These are phyloP conservation scores for Dichotomocladium elegans DNA, from an alignment of 371 early-diverging fungal genomes.

Conservation along the genomic window DNA sequence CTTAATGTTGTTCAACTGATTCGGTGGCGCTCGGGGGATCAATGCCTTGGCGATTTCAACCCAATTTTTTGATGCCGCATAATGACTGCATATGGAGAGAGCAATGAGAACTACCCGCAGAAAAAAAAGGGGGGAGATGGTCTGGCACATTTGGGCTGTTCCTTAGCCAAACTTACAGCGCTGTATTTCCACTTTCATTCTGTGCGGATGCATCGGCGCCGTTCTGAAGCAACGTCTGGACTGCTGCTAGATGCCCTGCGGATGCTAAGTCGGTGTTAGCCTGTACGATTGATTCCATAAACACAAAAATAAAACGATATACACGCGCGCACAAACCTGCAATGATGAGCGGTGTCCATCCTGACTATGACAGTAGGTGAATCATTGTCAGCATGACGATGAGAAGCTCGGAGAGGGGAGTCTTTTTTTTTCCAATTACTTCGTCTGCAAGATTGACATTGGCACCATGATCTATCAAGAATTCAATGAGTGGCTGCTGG, in stretches of 20 bases:
- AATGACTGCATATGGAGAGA: conserved; percentile 30
- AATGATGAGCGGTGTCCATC: conserved; percentile 62
- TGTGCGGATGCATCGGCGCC: conserved; percentile 42
- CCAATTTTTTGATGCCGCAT: conserved; percentile 55
- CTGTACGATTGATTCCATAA: background rate
- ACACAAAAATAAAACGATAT: background rate
- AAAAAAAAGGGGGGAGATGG: background rate
- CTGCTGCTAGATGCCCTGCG: conserved; percentile 47
- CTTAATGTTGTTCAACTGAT: conserved; percentile 39
- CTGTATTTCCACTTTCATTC: conserved; percentile 53
- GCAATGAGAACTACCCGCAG: background rate
- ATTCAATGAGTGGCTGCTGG: conserved; percentile 58
- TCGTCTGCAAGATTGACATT: conserved; percentile 53
- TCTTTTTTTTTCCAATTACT: conserved; percentile 31
- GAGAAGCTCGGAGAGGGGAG: background rate
- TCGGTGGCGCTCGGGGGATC: conserved; percentile 41
- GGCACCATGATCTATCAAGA: conserved; percentile 58
- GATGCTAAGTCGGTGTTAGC: conserved; percentile 31
- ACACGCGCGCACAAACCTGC: conserved; percentile 34
- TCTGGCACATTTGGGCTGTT: no score
- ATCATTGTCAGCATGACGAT: background rate
- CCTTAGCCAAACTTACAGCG: conserved; percentile 56
- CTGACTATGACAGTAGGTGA: conserved; percentile 25
- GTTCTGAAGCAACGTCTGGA: conserved; percentile 35
- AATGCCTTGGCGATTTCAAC: conserved; percentile 42